Evolutionary conservation across 2,329 filamentous ascomycete species (phyloP).

Genomic region (Venturia asperata): DNA sequence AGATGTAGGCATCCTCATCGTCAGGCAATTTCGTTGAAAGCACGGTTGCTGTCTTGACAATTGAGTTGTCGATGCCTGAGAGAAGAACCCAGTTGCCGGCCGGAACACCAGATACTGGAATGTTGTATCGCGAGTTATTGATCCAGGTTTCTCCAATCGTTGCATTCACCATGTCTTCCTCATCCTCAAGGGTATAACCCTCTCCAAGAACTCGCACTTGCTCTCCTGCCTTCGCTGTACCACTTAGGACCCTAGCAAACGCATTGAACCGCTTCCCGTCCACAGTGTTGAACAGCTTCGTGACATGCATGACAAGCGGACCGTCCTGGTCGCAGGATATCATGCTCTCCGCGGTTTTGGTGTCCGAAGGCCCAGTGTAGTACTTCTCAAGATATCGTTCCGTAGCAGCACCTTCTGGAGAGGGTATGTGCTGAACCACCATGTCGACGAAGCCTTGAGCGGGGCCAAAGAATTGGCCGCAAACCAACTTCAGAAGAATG

Average conservation of each 20-base stretch:
- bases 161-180: constrained; percentile 90
- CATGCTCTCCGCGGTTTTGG: constrained; percentile 74
- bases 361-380: constrained; percentile 86
- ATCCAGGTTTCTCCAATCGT: constrained; percentile 84
- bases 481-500: constrained; percentile 79
- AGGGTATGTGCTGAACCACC: constrained; percentile 83
- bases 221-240: constrained; percentile 72
- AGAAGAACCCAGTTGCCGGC: constrained; percentile 92
- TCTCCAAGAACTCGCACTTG: constrained; percentile 89
- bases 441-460: constrained; percentile 92
- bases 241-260: constrained; percentile 87
- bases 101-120: constrained; percentile 83
- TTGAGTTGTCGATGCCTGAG: constrained; percentile 90
- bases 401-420: constrained; percentile 70
- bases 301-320: constrained; percentile 82
- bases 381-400: constrained; percentile 67
- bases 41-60: constrained; percentile 93
- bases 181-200: constrained; percentile 91
- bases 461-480: constrained; percentile 90
- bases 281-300: constrained; percentile 83
- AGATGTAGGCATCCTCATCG: constrained; percentile 90
- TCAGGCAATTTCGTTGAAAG: constrained; percentile 73
- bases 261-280: constrained; percentile 90
- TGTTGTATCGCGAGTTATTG: constrained; percentile 85
- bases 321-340: constrained; percentile 78